phyloP scores from a whole-genome alignment of 2,329 filamentous ascomycete species.

The Alternaria dauci region DNA sequence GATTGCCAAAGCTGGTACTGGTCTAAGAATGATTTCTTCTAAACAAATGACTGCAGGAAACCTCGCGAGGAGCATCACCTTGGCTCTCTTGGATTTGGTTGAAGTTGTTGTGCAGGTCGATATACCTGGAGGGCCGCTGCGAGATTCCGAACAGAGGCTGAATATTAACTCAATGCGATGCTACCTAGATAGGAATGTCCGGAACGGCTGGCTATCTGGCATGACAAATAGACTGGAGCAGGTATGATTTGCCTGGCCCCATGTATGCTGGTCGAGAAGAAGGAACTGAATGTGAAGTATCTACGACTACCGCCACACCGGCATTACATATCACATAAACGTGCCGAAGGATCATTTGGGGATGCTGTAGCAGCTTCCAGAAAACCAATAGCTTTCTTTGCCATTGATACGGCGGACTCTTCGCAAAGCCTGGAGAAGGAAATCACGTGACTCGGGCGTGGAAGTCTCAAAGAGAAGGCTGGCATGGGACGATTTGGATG shows the following conservation, averaged over 20 bases:
- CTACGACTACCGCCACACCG: conserved; percentile 28
- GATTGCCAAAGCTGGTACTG: conserved; percentile 60
- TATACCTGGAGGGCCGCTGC: conserved; percentile 18
- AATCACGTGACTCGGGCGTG: not conserved
- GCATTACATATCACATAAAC: conserved; percentile 33
- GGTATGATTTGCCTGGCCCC: conserved; percentile 31
- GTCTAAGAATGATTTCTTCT: conserved; percentile 59
- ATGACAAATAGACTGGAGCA: conserved; percentile 27
- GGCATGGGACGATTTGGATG: not conserved
- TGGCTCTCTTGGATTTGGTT: conserved; percentile 54
- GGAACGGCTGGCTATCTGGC: conserved; percentile 28
- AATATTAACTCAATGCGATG: conserved; percentile 29
- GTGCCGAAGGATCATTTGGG: conserved; percentile 22
- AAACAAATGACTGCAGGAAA: conserved; percentile 56
- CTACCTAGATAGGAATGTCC: conserved; percentile 32
- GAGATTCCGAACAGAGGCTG: conserved; percentile 23
- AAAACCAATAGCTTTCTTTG: conserved; percentile 18
- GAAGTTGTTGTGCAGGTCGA: conserved; percentile 27
- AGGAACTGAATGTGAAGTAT: conserved; percentile 17
- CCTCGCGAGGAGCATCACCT: conserved; percentile 57
- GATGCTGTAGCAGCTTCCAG: conserved; percentile 24
- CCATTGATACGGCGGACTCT: conserved; percentile 23
- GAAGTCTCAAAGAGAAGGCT: not conserved
- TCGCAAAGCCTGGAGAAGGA: conserved; percentile 18
- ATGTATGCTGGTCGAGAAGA: conserved; percentile 14